Evolutionary conservation across 2,329 filamentous ascomycete species (phyloP).

Genomic region (Microdochium paspali): DNA sequence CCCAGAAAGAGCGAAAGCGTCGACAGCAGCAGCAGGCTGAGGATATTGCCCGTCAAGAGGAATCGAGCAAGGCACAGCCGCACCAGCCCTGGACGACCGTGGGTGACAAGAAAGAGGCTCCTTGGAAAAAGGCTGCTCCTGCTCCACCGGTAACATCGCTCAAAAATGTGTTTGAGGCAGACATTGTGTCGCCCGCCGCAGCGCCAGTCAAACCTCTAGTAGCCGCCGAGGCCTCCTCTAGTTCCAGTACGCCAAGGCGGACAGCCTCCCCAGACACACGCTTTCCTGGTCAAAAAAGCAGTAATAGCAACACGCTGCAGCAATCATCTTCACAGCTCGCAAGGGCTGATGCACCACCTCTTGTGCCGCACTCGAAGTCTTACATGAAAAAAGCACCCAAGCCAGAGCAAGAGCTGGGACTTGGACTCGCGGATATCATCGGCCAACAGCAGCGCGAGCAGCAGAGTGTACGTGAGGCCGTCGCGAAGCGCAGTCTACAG

Average conservation of each 20-base stretch:
- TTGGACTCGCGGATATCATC: conserved; percentile 83
- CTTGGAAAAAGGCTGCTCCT: conserved; percentile 56
- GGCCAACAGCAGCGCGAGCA: conserved; percentile 80
- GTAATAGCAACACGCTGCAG: conserved; percentile 22
- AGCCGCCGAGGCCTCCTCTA: conserved; percentile 27
- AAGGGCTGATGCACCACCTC: conserved; percentile 23
- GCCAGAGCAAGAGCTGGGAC: conserved; percentile 53
- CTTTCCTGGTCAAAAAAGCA: conserved; percentile 46
- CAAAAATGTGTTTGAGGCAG: conserved; percentile 34
- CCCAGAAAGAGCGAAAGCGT: conserved; percentile 87
- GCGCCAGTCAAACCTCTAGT: conserved; percentile 29
- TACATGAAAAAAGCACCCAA: conserved; percentile 50
- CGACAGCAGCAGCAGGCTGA: conserved; percentile 59
- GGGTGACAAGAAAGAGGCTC: conserved; percentile 33
- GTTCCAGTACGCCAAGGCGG: conserved; percentile 30
- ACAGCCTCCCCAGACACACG: conserved; percentile 54
- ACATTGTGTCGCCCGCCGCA: conserved; percentile 17
- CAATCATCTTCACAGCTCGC: conserved; percentile 17
- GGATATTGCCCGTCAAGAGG: conserved; percentile 27
- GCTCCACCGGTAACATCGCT: conserved; percentile 36
- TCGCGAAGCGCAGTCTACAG: conserved; percentile 78
- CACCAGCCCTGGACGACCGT: conserved; percentile 36
- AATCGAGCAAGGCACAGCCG: conserved; percentile 17
- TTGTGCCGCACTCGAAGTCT: conserved; percentile 51
- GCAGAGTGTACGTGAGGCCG: conserved; percentile 70